Conservation (phyloP, 371 early-diverging fungal genomes). For the Entomophthora muscae region DNA sequence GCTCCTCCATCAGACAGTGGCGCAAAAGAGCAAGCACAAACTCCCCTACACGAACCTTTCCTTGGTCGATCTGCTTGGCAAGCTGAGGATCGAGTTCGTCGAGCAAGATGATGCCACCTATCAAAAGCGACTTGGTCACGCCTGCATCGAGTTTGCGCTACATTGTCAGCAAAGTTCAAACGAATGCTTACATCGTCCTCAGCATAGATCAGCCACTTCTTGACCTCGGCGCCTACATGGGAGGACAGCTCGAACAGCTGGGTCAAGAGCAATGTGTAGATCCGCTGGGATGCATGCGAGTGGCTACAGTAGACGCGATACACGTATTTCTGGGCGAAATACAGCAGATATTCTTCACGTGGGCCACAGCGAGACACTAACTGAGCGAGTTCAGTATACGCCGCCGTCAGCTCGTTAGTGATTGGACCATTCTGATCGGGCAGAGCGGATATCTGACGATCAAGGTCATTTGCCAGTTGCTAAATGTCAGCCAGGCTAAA, state of each 20-base stretch:
- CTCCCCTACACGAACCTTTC: conserved; percentile 50
- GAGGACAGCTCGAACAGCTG: conserved; percentile 59
- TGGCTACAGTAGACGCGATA: conserved; percentile 18
- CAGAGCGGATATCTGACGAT: conserved; percentile 39
- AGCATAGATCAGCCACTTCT: conserved; percentile 78
- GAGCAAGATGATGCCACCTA: conserved; percentile 49
- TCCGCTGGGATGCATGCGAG: conserved; percentile 43
- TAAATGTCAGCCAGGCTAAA: conserved; percentile 10
- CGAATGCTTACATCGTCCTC: too few species aligned
- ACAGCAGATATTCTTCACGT: conserved; percentile 48
- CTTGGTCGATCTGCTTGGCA: conserved; percentile 55
- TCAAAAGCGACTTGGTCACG: conserved; percentile 64
- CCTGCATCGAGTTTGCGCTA: conserved; percentile 75
- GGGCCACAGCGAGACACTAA: background rate
- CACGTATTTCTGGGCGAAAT: conserved; percentile 75
- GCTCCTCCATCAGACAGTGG: conserved; percentile 43
- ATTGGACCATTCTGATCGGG: conserved; percentile 14
- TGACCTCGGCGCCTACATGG: conserved; percentile 63
- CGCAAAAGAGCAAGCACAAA: conserved; percentile 60
- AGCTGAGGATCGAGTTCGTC: conserved; percentile 77
- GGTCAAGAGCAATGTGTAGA: conserved; percentile 64
- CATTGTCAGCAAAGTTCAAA: too few species aligned
- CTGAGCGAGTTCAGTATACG: background rate
- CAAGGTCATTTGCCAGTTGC: conserved; percentile 52
- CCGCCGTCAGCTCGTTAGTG: background rate